Conservation (phyloP, 768 basidiomycete species). For the Suillus fuscotomentosus region DNA sequence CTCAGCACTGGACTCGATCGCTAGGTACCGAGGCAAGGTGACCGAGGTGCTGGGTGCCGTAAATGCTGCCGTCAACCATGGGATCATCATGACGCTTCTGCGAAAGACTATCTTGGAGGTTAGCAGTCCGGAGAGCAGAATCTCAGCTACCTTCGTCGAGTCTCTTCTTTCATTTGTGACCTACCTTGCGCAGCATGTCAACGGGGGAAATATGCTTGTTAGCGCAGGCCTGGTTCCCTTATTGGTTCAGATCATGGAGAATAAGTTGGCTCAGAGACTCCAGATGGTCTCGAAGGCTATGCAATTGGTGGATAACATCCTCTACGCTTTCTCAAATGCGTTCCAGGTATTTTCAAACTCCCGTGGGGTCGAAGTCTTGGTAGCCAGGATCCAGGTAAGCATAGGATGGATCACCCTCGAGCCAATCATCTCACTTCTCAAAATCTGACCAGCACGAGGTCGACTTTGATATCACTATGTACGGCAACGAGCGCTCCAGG, state of each 20-base stretch:
- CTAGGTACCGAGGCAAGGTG: slow-evolving; percentile 77
- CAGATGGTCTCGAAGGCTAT: slow-evolving; percentile 85
- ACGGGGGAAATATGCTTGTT: slow-evolving; percentile 91
- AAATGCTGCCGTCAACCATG: slow-evolving; percentile 95
- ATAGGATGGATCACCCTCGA: slow-evolving; percentile 1
- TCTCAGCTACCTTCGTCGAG: slow-evolving; percentile 78
- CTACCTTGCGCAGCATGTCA: slow-evolving; percentile 79
- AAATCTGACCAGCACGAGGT: slow-evolving; percentile 55
- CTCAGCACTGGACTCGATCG: slow-evolving; percentile 86
- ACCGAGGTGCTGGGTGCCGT: slow-evolving; percentile 88
- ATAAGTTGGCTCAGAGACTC: slow-evolving; percentile 63
- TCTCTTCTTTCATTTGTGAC: slow-evolving; percentile 85
- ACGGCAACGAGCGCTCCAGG: slow-evolving; percentile 42
- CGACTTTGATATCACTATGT: slow-evolving; percentile 60
- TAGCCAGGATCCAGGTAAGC: slow-evolving; percentile 83
- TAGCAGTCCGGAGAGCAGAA: slow-evolving; percentile 57
- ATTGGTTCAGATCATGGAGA: slow-evolving; percentile 87
- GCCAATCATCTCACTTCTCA: slow-evolving; percentile 10
- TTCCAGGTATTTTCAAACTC: slow-evolving; percentile 85
- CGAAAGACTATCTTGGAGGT: slow-evolving; percentile 79
- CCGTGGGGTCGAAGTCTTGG: slow-evolving; percentile 81
- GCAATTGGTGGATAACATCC: slow-evolving; percentile 88
- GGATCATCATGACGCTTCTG: slow-evolving; percentile 86
- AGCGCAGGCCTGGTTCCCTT: slow-evolving; percentile 90
- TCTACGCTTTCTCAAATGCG: slow-evolving; percentile 86